phyloP scores from a whole-genome alignment of 495 filamentous ascomycete genomes.

The Aspergillus funiculosus region DNA sequence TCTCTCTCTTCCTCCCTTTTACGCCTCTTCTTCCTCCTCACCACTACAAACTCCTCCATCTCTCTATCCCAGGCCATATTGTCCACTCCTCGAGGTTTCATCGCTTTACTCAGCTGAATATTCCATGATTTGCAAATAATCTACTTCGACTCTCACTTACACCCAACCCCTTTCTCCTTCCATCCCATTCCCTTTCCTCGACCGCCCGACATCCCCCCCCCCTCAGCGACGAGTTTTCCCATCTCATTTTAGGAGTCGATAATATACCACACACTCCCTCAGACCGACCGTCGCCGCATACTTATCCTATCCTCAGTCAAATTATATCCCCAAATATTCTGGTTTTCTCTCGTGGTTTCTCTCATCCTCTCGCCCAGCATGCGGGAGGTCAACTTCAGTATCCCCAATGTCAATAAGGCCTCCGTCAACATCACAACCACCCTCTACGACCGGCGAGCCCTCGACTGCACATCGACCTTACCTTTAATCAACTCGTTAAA shows the following conservation, averaged over 20 bases:
- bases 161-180: not conserved
- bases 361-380: conserved; percentile 47
- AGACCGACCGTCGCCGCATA: not conserved
- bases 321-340: conserved; percentile 1
- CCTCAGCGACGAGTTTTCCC: conserved; percentile 11
- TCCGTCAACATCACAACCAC: conserved; percentile 98
- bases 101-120: not conserved
- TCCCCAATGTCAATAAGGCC: conserved; percentile 99
- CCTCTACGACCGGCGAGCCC: conserved; percentile 91
- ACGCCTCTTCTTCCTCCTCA: conserved; percentile 9
- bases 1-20: conserved; percentile 20
- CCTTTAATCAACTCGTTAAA: conserved; percentile 98
- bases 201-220: too few relatives aligned
- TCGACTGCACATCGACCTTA: conserved; percentile 96
- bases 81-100: conserved; percentile 10
- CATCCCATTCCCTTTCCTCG: not conserved
- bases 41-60: conserved; percentile 16
- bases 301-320: not conserved
- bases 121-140: conserved; percentile 16
- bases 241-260: conserved; percentile 18
- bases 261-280: not conserved
- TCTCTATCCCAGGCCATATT: conserved; percentile 5
- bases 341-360: not conserved
- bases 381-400: conserved; percentile 99
- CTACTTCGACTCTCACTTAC: not conserved